These are phyloP conservation scores for Thermothelomyces thermophilus DNA, from an alignment of 2,329 filamentous ascomycete species.

Conservation along the genomic window DNA sequence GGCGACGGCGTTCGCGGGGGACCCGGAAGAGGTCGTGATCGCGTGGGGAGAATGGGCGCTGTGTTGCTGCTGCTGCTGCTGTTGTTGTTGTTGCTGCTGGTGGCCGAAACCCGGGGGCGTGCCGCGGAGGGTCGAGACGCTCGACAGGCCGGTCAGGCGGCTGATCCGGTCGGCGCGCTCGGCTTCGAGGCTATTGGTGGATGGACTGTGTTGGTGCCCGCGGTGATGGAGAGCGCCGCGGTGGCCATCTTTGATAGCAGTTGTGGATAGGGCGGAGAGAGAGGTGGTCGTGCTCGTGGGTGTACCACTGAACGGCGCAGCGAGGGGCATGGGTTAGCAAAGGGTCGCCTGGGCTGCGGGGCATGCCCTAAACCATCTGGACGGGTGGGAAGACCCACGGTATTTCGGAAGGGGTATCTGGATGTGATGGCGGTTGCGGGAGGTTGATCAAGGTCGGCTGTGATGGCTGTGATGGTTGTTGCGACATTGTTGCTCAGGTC, in stretches of 20 bases:
- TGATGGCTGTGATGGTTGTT: constrained; percentile 21
- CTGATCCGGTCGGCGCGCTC: constrained; percentile 94
- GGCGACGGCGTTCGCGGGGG: constrained; percentile 26
- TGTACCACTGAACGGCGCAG: constrained; percentile 61
- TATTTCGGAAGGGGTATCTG: constrained; percentile 81
- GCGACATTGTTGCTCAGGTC: constrained; percentile 20
- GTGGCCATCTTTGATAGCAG: constrained; percentile 93
- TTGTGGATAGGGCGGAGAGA: constrained; percentile 84
- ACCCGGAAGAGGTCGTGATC: constrained; percentile 44
- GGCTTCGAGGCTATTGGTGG: constrained; percentile 72
- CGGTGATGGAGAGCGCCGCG: constrained; percentile 64
- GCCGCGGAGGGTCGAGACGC: constrained; percentile 69
- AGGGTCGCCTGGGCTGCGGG: neutral
- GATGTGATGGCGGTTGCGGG: constrained; percentile 72
- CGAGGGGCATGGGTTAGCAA: neutral
- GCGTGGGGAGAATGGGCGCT: constrained; percentile 37
- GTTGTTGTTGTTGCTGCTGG: too few relatives aligned
- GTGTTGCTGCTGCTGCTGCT: too few relatives aligned
- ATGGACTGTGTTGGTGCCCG: constrained; percentile 53
- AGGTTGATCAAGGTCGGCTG: constrained; percentile 72
- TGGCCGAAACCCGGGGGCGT: constrained; percentile 29
- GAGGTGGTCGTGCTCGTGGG: constrained; percentile 90
- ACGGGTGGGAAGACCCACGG: constrained; percentile 55
- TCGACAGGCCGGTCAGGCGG: constrained; percentile 83
- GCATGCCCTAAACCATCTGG: neutral